A percentile compares a stretch with the other conserved stretches of the same genome.
These are phyloP conservation scores for Galerina marginata DNA, from an alignment of 768 basidiomycete genomes.

Conservation along the genomic window DNA sequence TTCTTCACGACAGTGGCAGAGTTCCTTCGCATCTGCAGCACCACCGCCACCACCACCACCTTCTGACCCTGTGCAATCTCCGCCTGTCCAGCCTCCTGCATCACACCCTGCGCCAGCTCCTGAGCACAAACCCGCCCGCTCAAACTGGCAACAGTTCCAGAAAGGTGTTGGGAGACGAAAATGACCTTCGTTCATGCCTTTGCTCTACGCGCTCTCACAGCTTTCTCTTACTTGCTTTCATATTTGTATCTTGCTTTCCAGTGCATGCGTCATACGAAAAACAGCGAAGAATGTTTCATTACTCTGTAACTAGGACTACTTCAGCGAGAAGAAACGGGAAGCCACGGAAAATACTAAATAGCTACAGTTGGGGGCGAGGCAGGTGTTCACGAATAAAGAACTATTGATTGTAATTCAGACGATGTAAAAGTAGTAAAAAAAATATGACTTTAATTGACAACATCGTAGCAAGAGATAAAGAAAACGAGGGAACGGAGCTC, in stretches of 20 bases:
- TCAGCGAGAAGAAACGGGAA: conserved; percentile 15
- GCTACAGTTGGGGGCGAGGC: conserved; percentile 50
- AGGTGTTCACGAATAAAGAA: conserved; percentile 12
- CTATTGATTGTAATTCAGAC: conserved; percentile 13
- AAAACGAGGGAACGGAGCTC: conserved; percentile 27
- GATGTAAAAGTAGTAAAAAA: conserved; percentile 25
- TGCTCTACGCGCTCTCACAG: not conserved
- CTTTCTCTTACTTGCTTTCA: not conserved
- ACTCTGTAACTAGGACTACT: conserved; percentile 14
- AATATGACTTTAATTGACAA: conserved; percentile 31
- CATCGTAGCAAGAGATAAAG: conserved; percentile 32
- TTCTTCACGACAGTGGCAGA: conserved; percentile 7
- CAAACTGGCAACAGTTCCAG: conserved; percentile 67
- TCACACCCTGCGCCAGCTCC: conserved; percentile 19
- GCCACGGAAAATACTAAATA: conserved; percentile 45
- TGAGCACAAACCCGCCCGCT: conserved; percentile 39
- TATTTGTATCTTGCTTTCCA: conserved; percentile 4
- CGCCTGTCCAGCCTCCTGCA: conserved; percentile 25
- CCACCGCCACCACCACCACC: conserved; percentile 30
- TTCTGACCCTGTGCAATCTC: conserved; percentile 21
- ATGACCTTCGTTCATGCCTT: conserved; percentile 8
- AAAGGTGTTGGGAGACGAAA: conserved; percentile 40
- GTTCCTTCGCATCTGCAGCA: conserved; percentile 18
- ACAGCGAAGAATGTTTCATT: conserved; percentile 10
- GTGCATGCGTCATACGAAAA: not conserved